Base-by-base conservation (phyloP, 805 yeast species). In the Cephaloascus albidus region DNA sequence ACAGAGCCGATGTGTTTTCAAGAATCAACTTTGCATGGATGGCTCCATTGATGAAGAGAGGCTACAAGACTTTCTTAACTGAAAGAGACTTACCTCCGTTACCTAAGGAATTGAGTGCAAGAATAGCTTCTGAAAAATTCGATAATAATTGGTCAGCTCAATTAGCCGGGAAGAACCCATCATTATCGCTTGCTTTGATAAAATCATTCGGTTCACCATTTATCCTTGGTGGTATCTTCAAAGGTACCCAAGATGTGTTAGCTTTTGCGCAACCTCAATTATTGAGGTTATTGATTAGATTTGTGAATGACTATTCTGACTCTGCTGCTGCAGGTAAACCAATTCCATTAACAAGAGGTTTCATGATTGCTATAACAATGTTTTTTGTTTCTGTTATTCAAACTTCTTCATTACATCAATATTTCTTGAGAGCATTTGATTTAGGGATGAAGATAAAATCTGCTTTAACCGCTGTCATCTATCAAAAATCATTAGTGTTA, bases 191-290 rank as follows among this genome's bases (percentile, higher is more conserved):
- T 55, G 86, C 95, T 0, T 47, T 93, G 20, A 48, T 71, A n/a
- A 63, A 63, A 44, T 77, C 95, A 1, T 89, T 85, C 61, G 96
- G 96, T 27, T 57, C 58, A 1, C 78, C 77, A n/a, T 84, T 84
- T 48, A 27, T 76, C 2, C 41, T 78, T 26, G 95, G 88, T 8
- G 94, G 87, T 38, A 40, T 72, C 4, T 87, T 81, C 65, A 87
- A 87, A 52, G 68, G 70, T 2, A 45, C 72, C 30, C 90, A 86
- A 57, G 97, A 93, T 63, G 46, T 72, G n/a, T 63, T 89, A 40
- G 85, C 93, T 0, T 87, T 85, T 53, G 70, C 73, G 14, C 95
- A 87, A 60, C 97, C 97, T 0, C 96, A 86, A 51, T 60, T 89
- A 20, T 63, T 90, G 40, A 71, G 83, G 40, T 51, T 71, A 6